Evolutionary conservation across 2,329 filamentous ascomycete species (phyloP), one percentile per base, ranked within the genome.

Genomic region (Sordariomycetes sp.): DNA sequence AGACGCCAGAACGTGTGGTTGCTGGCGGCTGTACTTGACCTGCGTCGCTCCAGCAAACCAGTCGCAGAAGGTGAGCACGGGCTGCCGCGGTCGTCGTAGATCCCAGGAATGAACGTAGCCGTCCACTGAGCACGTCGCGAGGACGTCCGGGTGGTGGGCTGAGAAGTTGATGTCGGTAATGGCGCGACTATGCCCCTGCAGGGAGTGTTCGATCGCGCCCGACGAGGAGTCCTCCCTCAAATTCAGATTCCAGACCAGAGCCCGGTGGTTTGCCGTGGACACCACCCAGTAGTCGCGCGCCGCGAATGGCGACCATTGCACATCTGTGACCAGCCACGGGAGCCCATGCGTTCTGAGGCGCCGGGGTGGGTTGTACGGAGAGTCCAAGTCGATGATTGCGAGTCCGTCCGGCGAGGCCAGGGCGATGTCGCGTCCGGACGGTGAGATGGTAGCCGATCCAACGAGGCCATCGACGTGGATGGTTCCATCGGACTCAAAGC

Each of bases 81-180:
- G 85, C 43, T 81, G 75, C 27, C 71, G 70, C 1, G 86, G 80
- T 33, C 73, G 71, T 23, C 88, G 75, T 30, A 95, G 63, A 59
- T 95, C 88, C 86, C 90, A 95, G 48, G 80, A 86, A 55, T 94
- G 86, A 8, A 95, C 84, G 49, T 87, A 94, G 33, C 87, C 92
- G 57, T 95, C 88, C 20, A 95, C 85, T 4, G 86, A 84, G 55
- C 87, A 95, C 1, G 90, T 94, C 8, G 87, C 85, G 12, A 95
- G 72, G 28, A 88, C 68, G 51, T 95, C 88, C 0, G 87, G 86
- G 50, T 95, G 84, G 46, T 94, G 86, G 5, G 88, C 87, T 0
- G 86, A 94, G 57, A 94, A 95, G 55, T 95, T 95, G 56, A 95
- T 87, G 53, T 95, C 88, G 7, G 88, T 95, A 46, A 95, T 95